A percentile compares a stretch with the other conserved stretches of the same genome.
These are phyloP conservation scores for Gliomastix tumulicola DNA, from an alignment of 2,329 filamentous ascomycete species.

Conservation along the genomic window DNA sequence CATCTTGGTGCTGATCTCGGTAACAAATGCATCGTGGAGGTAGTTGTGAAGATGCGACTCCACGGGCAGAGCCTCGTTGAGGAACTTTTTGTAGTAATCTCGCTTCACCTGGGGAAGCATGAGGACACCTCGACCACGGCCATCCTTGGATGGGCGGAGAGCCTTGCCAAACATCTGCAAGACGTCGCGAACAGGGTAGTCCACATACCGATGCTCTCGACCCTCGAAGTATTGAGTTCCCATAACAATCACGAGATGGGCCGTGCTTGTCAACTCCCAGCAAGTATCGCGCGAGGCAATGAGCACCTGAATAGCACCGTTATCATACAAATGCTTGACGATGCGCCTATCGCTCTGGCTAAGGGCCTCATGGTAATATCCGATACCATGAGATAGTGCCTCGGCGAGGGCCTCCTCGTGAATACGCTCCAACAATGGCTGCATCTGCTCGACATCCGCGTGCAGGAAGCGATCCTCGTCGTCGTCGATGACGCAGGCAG, in stretches of 20 bases:
- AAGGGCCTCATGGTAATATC: slow-evolving; percentile 94
- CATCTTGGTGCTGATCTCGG: slow-evolving; percentile 93
- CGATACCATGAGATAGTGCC: slow-evolving; percentile 86
- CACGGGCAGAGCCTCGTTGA: slow-evolving; percentile 91
- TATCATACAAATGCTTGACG: slow-evolving; percentile 83
- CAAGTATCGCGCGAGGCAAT: slow-evolving; percentile 76
- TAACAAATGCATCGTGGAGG: slow-evolving; percentile 92
- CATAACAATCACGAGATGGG: slow-evolving; percentile 93
- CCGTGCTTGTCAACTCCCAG: slow-evolving; percentile 86
- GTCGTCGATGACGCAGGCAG: slow-evolving; percentile 81
- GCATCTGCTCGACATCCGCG: slow-evolving; percentile 73
- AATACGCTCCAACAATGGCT: slow-evolving; percentile 72
- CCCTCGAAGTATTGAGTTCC: slow-evolving; percentile 97
- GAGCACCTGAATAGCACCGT: slow-evolving; percentile 84
- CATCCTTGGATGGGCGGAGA: slow-evolving; percentile 70
- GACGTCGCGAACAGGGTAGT: slow-evolving; percentile 90
- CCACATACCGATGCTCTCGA: slow-evolving; percentile 91
- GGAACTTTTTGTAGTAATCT: slow-evolving; percentile 98
- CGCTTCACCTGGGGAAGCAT: slow-evolving; percentile 94
- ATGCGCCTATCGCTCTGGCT: slow-evolving; percentile 86
- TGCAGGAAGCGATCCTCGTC: slow-evolving; percentile 93
- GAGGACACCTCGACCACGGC: slow-evolving; percentile 80
- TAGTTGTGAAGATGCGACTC: slow-evolving; percentile 91
- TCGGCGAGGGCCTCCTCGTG: slow-evolving; percentile 84
- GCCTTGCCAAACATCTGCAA: slow-evolving; percentile 98